Base-by-base conservation (phyloP, 176 grass and related monocot genomes). In the Oryza rufipogon region DNA sequence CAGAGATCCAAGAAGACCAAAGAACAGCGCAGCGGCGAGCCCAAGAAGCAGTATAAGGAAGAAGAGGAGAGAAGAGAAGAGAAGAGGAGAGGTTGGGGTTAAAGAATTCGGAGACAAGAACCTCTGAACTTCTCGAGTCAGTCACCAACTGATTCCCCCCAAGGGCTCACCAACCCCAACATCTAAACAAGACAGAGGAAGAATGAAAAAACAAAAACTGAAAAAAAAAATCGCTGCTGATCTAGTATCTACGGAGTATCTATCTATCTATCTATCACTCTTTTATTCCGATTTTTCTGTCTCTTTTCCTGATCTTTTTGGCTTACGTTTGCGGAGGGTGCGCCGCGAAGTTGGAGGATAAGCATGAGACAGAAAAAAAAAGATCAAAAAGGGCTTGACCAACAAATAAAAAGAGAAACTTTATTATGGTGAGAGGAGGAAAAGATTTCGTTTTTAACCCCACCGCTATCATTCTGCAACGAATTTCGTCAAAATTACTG, bases 1-100 rank as follows among this genome's bases (percentile, higher is more conserved):
- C 41, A 83, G 82, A 89, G 82, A 85, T 91, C 90, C 82, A 83
- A 77, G 87, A 30, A 83, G 79, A 80, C 73, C 22, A 80, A 63
- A 63, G 36, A 75, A 84, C 70, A 46, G 71, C 60, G 38, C 70
- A 46, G 71, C 67, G 46, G 44, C 19, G 32, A 63, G 67, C 6
- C 61, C 73, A 77, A 85, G 68, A 81, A 69, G 12, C 56, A 75
- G 67, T 71, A 76, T 30, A 39, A 36, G 41, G 46, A 76, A 23
- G 17, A n/a, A 58, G 19, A 9, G 47, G 15, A 3, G 13, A 36
- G 34, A 36, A 5, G 34, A 36, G 54, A 17, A 3, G 13, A 36
- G 34, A 5, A 5, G 34, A 36, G 54, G 54, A 32, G 52, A 58
- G 54, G 54, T 58, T 16, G 20, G 20, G 49, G 76, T 64, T 85